Evolutionary conservation across 2,329 filamentous ascomycete genomes (phyloP), one percentile per base, ranked within the genome.

Genomic region (Massarina eburnea): DNA sequence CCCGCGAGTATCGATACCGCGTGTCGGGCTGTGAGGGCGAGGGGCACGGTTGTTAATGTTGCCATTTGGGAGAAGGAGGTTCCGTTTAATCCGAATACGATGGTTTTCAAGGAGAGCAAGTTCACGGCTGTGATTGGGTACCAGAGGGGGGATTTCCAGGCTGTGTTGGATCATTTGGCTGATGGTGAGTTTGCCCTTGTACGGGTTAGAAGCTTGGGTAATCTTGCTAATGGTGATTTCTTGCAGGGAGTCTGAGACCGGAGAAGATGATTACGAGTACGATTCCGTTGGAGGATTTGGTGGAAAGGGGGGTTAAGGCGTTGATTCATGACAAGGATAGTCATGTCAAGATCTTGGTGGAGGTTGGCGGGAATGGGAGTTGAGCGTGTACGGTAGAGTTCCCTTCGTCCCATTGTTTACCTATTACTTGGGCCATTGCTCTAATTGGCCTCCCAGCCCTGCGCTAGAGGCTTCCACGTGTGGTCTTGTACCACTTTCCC

Each of bases 301-400:
- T 83, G 0, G 74, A 83, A 26, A 73, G 79, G 29, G 83, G 81
- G 0, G 80, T 84, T 52, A 72, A 77, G 45, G 73, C 79, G 1
- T 64, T 85, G 43, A 78, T 84, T 26, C 66, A 79, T 6, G 76
- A 85, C 50, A 83, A 81, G 57, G 80, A 84, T 36, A 79, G 76
- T 42, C 80, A 85, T 55, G 80, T 84, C 21, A 85, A 85, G 68
- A 80, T 85, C 22, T 52, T 85, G 36, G 78, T 85, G 1, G 76
- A 82, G 19, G 51, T 71, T 8, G 58, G 56, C 7, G 51, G 54
- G 0, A 43, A 32, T 14, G 7, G 27, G 12, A 30, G 27, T 14
- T 4, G n/a, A 30, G 24, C 6, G 27, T 30, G 12, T 12, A 37
- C 26, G 10, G 24, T 52, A 59, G 59, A 60, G 55, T 60, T 60